phyloP scores from a whole-genome alignment of 2,329 filamentous ascomycete species.

The Epichloe elymi region DNA sequence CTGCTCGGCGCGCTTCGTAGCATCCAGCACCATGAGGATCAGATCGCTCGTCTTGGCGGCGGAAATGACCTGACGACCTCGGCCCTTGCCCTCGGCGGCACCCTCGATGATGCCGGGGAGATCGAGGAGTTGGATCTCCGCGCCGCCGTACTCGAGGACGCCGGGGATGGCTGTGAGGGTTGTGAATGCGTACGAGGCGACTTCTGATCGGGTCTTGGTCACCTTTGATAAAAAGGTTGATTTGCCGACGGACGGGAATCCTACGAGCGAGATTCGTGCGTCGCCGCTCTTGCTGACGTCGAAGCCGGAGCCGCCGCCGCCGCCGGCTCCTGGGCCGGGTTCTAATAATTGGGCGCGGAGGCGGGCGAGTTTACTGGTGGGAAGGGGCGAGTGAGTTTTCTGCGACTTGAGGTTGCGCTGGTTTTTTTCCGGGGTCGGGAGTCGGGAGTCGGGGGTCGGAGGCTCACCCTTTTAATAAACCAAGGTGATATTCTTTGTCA shows the following conservation, averaged over 20 bases:
- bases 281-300: constrained; percentile 94
- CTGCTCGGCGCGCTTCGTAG: constrained; percentile 93
- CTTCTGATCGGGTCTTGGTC: constrained; percentile 93
- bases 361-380: constrained; percentile 76
- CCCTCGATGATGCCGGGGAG: constrained; percentile 97
- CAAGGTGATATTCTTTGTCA: constrained; percentile 81
- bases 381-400: constrained; percentile 23
- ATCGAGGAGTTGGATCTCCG: constrained; percentile 96
- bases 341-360: constrained; percentile 90
- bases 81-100: constrained; percentile 85
- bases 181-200: constrained; percentile 93
- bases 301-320: constrained; percentile 71
- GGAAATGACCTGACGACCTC: constrained; percentile 91
- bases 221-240: constrained; percentile 98
- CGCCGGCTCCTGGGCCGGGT: constrained; percentile 65
- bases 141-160: constrained; percentile 92
- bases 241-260: constrained; percentile 98
- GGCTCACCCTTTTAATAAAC: constrained; percentile 78
- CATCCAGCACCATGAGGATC: constrained; percentile 93
- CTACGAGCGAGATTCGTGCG: constrained; percentile 89
- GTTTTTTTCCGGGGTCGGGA: not conserved
- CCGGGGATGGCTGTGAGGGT: constrained; percentile 95
- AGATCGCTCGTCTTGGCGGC: constrained; percentile 97
- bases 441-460: not conserved
- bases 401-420: constrained; percentile 38